Conservation (phyloP, 108 stramenopile species). For the Schizochytrium sp. region DNA sequence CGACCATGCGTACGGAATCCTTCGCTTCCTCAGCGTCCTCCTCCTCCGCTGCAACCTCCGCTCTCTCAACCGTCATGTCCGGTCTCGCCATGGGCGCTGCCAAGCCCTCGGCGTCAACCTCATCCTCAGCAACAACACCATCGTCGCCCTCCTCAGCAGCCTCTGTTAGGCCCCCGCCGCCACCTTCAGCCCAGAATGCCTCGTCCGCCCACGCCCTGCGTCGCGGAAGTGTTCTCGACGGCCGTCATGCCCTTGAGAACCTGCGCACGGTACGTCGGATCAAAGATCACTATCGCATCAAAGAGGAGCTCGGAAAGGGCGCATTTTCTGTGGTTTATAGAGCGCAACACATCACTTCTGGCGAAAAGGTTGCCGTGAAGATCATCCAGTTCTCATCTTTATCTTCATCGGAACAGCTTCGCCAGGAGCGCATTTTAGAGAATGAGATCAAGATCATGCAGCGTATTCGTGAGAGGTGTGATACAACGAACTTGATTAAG, state of each 20-base stretch:
- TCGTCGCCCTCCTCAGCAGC: too few species aligned
- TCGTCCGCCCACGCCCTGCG: too few species aligned
- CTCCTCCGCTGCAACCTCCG: neutral
- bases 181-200: too few species aligned
- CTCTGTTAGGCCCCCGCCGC: too few species aligned
- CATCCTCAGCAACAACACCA: too few species aligned
- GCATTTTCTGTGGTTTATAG: constrained; percentile 48
- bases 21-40: neutral
- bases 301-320: constrained; percentile 45
- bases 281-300: constrained; percentile 15
- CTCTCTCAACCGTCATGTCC: neutral
- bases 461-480: constrained; percentile 34
- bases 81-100: neutral
- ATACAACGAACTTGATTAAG: constrained; percentile 26
- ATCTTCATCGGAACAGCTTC: neutral
- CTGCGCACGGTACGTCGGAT: neutral
- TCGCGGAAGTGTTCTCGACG: neutral
- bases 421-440: constrained; percentile 44
- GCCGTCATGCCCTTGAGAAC: neutral
- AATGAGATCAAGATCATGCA: constrained; percentile 58
- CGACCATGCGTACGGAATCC: neutral
- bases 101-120: neutral
- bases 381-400: constrained; percentile 55
- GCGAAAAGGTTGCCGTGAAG: constrained; percentile 25
- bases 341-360: neutral